Base-by-base conservation (phyloP, 352 stramenopile species). In the Phytophthora litchii region DNA sequence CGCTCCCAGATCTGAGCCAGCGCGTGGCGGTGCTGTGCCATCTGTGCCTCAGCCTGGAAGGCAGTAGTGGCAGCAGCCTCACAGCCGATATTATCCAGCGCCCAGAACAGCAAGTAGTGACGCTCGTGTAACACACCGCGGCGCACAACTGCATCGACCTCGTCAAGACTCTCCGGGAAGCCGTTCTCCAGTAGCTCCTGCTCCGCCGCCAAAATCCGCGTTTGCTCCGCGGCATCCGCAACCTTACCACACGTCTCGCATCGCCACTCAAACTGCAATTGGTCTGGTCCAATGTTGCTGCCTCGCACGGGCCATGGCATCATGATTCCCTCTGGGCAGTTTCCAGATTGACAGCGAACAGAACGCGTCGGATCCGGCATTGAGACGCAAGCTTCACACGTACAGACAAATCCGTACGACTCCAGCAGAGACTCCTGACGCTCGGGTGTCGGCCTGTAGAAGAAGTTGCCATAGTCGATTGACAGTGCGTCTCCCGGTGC, bases 391-490 rank as follows among this genome's bases (percentile, higher is more conserved):
- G 70, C 65, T 35, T 81, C 74, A 43, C 83, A 92, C 29, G 66
- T 67, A 55, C 83, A 92, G 21, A 82, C 19, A 43, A 89, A 88
- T 11, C 78, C 79, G 63, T 91, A 89, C 32, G 78, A 80, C 51
- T 88, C 75, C 31, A 79, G 47, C 36, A 92, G 64, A 41, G 74
- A 82, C 14, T 62, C 67, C 42, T 80, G 68, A 12, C 83, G 79
- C 57, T 92, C 83, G 0, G 66, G 67, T 10, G 72, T 87, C 7
- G 80, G 78, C 2, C 79, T 77, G 67, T 89, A 92, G 55, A 89
- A 89, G 48, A 89, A 89, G 55, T 91, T 88, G 49, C 78, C 81
- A 44, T 89, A 89, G 67, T 92, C 83, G 47, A 92, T 89, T 20
- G 83, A 90, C 19, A 92, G 64, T 23, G 76, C 71, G 43, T 90